These are phyloP conservation scores for Fremontodendron californicum DNA, from an alignment of 345 rosid genomes.

Conservation along the genomic window DNA sequence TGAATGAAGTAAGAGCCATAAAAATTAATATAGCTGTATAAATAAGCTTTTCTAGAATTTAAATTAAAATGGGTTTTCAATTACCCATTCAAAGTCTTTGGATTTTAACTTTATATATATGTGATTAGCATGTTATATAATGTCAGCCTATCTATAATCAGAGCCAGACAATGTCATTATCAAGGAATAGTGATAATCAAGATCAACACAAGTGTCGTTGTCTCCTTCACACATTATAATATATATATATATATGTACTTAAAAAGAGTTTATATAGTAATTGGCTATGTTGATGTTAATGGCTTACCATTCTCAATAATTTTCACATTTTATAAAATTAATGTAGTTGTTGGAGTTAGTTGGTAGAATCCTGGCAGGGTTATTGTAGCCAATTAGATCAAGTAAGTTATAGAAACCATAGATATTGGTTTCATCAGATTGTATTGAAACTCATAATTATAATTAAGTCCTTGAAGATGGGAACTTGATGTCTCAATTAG, in stretches of 20 bases:
- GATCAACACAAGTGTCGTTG: background rate
- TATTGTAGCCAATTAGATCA: background rate
- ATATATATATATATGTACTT: too few species aligned
- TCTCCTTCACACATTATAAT: background rate
- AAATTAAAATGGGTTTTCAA: background rate
- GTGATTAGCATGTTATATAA: background rate
- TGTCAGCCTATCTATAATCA: background rate
- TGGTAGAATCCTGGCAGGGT: background rate
- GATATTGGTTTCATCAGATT: background rate
- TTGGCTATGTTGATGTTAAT: constrained; percentile 17
- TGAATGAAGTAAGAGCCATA: constrained; percentile 21
- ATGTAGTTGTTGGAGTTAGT: background rate
- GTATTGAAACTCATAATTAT: background rate
- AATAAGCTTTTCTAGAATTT: background rate
- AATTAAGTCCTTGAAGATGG: background rate
- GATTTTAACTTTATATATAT: background rate
- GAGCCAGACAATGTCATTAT: background rate
- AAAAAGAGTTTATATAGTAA: background rate
- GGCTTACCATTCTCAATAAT: constrained; percentile 8
- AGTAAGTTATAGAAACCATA: background rate
- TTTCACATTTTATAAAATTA: background rate
- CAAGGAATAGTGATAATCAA: constrained; percentile 3
- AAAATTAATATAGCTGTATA: background rate
- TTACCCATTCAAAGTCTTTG: constrained; percentile 7
- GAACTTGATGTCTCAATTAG: background rate